Evolutionary conservation across 1,284 basidiomycete genomes (phyloP).

Genomic region (Sanghuangporus baumii): DNA sequence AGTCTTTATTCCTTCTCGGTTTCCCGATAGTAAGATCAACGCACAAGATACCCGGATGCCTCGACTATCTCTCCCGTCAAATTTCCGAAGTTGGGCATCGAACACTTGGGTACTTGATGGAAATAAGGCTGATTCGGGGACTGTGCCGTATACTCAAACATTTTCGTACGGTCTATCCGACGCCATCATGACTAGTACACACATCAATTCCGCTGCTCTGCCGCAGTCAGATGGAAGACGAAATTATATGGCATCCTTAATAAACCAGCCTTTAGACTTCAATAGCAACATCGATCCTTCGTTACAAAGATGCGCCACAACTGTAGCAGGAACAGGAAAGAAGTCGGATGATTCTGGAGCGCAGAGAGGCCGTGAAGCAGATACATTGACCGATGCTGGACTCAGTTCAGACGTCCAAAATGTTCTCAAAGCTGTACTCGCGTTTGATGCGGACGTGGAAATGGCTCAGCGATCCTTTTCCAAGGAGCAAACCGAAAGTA

Average conservation of each 20-base stretch:
- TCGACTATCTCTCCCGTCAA: constrained; percentile 46
- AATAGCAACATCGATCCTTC: constrained; percentile 7
- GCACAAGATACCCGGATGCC: constrained; percentile 30
- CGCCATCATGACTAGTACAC: background rate
- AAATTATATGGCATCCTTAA: background rate
- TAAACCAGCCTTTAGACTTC: background rate
- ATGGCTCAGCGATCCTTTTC: background rate
- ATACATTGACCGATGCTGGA: background rate
- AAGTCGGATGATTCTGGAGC: background rate
- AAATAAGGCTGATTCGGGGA: background rate
- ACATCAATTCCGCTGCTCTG: constrained; percentile 2
- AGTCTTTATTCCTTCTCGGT: constrained; percentile 21
- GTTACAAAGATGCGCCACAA: background rate
- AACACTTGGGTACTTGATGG: constrained; percentile 21
- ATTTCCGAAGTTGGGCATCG: constrained; percentile 41
- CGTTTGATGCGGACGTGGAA: constrained; percentile 11
- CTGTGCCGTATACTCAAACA: background rate
- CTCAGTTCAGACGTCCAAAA: constrained; percentile 12
- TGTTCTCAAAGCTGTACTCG: constrained; percentile 12
- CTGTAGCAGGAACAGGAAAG: background rate
- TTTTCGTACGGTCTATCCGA: constrained; percentile 8
- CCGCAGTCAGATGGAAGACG: background rate
- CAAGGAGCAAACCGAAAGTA: background rate
- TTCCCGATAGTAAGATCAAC: constrained; percentile 30
- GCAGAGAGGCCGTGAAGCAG: background rate